These are phyloP conservation scores for Rhizopogon sp. DNA, from an alignment of 768 basidiomycete genomes.

Conservation along the genomic window DNA sequence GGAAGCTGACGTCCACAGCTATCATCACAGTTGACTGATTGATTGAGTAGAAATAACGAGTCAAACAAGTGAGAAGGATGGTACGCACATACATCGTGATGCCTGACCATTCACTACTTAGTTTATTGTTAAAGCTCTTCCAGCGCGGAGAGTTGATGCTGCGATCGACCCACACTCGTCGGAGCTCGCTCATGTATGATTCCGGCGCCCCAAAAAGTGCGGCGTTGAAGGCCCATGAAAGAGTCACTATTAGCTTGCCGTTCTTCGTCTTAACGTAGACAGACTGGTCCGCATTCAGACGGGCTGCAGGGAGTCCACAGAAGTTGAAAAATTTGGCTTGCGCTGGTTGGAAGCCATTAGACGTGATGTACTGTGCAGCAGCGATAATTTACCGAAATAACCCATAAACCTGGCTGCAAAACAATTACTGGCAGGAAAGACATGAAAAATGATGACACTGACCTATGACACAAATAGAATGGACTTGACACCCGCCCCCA, in stretches of 20 bases:
- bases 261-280: constrained; percentile 19
- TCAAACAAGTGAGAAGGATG: neutral
- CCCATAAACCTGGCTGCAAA: constrained; percentile 38
- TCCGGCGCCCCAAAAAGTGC: constrained; percentile 41
- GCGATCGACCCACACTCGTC: constrained; percentile 40
- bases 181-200: constrained; percentile 33
- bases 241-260: constrained; percentile 4
- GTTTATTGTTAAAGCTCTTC: constrained; percentile 34
- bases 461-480: constrained; percentile 2
- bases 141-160: constrained; percentile 33
- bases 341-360: constrained; percentile 12
- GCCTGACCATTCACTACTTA: constrained; percentile 43
- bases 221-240: constrained; percentile 10
- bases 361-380: neutral
- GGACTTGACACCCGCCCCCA: neutral
- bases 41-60: neutral
- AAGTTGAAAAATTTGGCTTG: constrained; percentile 39
- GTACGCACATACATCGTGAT: constrained; percentile 41
- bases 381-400: constrained; percentile 30
- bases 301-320: constrained; percentile 41
- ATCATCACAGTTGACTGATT: constrained; percentile 43
- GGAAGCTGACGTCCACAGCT: constrained; percentile 48
- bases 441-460: neutral
- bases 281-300: constrained; percentile 40
- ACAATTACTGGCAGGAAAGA: constrained; percentile 14